A percentile compares a stretch with the other conserved stretches of the same genome.
Conservation (phyloP, 1,284 basidiomycete genomes). For the Ustilago bromivora region DNA sequence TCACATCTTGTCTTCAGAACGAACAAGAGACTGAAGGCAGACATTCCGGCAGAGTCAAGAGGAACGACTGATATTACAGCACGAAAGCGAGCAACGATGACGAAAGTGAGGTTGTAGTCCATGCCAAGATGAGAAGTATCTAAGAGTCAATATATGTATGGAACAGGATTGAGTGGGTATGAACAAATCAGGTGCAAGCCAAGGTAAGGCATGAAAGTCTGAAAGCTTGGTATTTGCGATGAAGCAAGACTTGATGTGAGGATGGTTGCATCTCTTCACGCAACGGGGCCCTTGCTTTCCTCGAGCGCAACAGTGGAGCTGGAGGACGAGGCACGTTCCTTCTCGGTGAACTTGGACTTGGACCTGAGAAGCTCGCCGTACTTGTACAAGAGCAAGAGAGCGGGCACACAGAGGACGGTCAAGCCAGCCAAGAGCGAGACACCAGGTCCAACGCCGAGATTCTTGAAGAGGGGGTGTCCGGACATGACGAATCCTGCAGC, state of each 20-base stretch:
- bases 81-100: not conserved
- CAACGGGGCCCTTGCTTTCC: not conserved
- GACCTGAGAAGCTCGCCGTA: slow-evolving; percentile 4
- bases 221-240: too few species aligned
- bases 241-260: not conserved
- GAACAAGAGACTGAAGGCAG: not conserved
- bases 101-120: too few species aligned
- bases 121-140: too few species aligned
- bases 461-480: slow-evolving; percentile 14
- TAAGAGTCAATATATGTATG: too few species aligned
- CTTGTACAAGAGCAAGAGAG: slow-evolving; percentile 2
- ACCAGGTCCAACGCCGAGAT: slow-evolving; percentile 12
- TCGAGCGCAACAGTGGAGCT: not conserved
- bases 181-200: too few species aligned
- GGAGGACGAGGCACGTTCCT: not conserved
- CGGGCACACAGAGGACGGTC: slow-evolving; percentile 6
- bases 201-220: too few species aligned
- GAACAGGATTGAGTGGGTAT: too few species aligned
- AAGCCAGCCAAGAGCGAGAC: slow-evolving; percentile 20
- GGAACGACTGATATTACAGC: not conserved
- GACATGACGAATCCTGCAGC: slow-evolving; percentile 42
- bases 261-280: not conserved
- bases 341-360: slow-evolving; percentile 13
- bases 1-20: not conserved
- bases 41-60: not conserved